Conservation (phyloP, 139 green algal species). For the Chlamydomonas sphaeroides region DNA sequence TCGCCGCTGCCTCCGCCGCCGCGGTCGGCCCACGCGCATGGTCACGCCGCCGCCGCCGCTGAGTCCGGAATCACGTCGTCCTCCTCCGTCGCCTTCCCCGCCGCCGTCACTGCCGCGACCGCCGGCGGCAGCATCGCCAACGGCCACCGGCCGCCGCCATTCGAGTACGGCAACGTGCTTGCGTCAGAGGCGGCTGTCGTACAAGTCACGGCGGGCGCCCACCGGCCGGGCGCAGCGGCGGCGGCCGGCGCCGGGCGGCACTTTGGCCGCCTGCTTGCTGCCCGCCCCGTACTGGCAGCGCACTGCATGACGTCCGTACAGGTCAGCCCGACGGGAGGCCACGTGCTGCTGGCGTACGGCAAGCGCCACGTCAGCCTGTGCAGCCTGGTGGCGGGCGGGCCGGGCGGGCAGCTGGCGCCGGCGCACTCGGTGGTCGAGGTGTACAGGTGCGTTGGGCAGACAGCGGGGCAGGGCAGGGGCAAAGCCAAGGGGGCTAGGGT, state of each 20-base stretch:
- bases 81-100: slow-evolving; percentile 13
- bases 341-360: slow-evolving; percentile 93
- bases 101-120: background rate
- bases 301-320: slow-evolving; percentile 97
- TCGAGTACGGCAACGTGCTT: too few relatives aligned
- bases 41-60: background rate
- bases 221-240: background rate
- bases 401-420: slow-evolving; percentile 65
- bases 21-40: too few relatives aligned
- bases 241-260: background rate
- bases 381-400: slow-evolving; percentile 75
- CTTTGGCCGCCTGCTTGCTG: slow-evolving; percentile 68
- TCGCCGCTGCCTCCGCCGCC: background rate
- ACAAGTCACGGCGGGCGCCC: too few relatives aligned
- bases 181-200: too few relatives aligned
- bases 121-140: too few relatives aligned
- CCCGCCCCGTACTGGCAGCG: slow-evolving; percentile 81
- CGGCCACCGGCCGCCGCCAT: too few relatives aligned
- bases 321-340: slow-evolving; percentile 83
- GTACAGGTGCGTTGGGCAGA: slow-evolving; percentile 57
- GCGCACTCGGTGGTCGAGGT: slow-evolving; percentile 93
- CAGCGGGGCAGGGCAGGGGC: too few relatives aligned
- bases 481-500: too few relatives aligned
- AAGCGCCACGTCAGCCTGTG: slow-evolving; percentile 86
- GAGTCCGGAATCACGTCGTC: background rate